phyloP scores from a whole-genome alignment of 202 grass and related monocot genomes.

The Zoysia matrella region DNA sequence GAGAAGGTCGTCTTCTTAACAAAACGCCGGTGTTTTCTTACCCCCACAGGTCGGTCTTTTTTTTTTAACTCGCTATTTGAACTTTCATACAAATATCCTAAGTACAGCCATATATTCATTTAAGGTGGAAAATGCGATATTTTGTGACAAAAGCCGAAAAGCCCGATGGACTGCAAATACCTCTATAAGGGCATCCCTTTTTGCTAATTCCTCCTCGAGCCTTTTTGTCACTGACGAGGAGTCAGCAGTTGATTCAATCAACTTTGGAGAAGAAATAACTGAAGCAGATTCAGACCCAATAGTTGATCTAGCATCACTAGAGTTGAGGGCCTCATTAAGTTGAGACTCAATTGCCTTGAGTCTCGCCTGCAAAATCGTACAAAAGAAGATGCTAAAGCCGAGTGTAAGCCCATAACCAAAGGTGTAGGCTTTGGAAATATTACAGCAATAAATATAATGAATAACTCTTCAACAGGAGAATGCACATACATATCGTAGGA shows the following conservation, averaged over 20 bases:
- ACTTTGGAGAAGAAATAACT: conserved; percentile 73
- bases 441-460: no score
- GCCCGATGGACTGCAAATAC: conserved; percentile 49
- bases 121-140: conserved; percentile 12
- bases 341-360: conserved; percentile 88
- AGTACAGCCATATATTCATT: neutral
- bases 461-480: neutral
- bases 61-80: neutral
- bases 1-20: neutral
- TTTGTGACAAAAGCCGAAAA: conserved; percentile 26
- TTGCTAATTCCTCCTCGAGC: conserved; percentile 95
- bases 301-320: conserved; percentile 88
- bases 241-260: conserved; percentile 75
- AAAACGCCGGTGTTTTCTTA: no score
- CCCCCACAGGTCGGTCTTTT: no score
- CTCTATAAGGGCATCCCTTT: conserved; percentile 98
- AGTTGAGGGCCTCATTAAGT: conserved; percentile 81
- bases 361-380: conserved; percentile 68
- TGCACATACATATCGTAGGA: neutral
- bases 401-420: neutral
- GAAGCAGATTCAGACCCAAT: conserved; percentile 83
- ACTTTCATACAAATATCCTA: conserved; percentile 32
- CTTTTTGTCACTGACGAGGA: conserved; percentile 85
- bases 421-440: neutral
- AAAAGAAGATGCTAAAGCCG: conserved; percentile 43